Evolutionary conservation across 164 flowering plant species (phyloP).

Genomic region (Piper longum): DNA sequence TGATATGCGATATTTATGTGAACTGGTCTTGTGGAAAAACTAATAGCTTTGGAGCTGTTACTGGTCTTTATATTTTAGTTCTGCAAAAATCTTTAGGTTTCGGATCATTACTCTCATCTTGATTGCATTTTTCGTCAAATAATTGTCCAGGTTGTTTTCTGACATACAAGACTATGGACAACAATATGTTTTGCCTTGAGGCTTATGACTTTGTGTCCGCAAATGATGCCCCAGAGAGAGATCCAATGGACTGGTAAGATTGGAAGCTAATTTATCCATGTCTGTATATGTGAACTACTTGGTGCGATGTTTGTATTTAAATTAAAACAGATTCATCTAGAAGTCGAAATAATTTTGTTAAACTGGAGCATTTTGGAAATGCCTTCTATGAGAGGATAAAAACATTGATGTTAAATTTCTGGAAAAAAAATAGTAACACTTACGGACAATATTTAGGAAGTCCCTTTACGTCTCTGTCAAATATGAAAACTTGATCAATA

Average conservation of each 20-base stretch:
- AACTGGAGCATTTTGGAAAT: neutral
- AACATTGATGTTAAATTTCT: no score
- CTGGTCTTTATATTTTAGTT: no score
- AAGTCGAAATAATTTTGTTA: neutral
- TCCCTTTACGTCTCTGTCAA: no score
- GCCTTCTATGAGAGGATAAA: neutral
- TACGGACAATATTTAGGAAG: no score
- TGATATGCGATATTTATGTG: neutral
- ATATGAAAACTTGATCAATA: no score
- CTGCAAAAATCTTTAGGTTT: neutral
- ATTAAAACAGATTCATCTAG: neutral
- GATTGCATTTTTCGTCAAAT: neutral
- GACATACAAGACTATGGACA: conserved; percentile 35
- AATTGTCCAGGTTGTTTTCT: conserved; percentile 66
- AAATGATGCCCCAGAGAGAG: conserved; percentile 93
- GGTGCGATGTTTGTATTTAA: neutral
- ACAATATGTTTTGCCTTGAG: conserved; percentile 39
- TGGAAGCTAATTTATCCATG: neutral
- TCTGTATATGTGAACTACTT: neutral
- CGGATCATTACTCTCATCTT: neutral
- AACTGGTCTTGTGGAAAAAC: no score
- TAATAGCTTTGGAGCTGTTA: no score
- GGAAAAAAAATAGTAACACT: no score
- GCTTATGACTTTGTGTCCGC: conserved; percentile 92
- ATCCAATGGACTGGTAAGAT: conserved; percentile 85